A percentile compares a stretch with the other conserved stretches of the same genome.
Conservation (phyloP, 129 eudicot genomes). For the Centaurea solstitialis region DNA sequence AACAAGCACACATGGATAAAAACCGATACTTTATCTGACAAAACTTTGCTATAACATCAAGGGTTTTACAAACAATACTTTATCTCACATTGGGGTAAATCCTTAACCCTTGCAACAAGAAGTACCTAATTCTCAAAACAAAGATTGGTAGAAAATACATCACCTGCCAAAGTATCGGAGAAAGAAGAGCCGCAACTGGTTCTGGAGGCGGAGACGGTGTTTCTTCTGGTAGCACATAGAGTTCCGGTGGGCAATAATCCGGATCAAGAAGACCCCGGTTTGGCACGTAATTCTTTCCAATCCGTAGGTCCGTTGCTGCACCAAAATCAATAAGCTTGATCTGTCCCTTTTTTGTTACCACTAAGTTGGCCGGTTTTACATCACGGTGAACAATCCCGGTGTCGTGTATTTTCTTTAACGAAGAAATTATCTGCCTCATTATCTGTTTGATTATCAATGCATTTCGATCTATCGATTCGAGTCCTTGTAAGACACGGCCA, state of each 20-base stretch:
- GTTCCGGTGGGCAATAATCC: constrained; percentile 91
- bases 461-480: constrained; percentile 69
- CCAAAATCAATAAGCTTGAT: constrained; percentile 98
- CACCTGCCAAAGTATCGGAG: constrained; percentile 96
- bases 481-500: constrained; percentile 81
- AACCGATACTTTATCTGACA: not conserved
- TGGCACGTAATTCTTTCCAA: constrained; percentile 91
- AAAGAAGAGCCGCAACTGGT: constrained; percentile 91
- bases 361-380: constrained; percentile 95
- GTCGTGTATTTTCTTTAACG: constrained; percentile 86
- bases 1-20: too few species aligned
- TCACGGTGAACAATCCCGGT: constrained; percentile 94
- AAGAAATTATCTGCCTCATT: constrained; percentile 85
- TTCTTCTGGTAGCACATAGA: constrained; percentile 89
- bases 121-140: not conserved
- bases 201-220: constrained; percentile 96
- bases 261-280: constrained; percentile 87
- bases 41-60: not conserved
- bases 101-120: not conserved
- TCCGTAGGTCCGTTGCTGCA: constrained; percentile 93
- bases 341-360: constrained; percentile 89
- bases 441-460: constrained; percentile 91
- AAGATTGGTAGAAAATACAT: not conserved
- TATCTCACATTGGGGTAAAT: too few species aligned
- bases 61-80: not conserved